Conservation (phyloP, 768 basidiomycete species). For the Tulasnella sp. region DNA sequence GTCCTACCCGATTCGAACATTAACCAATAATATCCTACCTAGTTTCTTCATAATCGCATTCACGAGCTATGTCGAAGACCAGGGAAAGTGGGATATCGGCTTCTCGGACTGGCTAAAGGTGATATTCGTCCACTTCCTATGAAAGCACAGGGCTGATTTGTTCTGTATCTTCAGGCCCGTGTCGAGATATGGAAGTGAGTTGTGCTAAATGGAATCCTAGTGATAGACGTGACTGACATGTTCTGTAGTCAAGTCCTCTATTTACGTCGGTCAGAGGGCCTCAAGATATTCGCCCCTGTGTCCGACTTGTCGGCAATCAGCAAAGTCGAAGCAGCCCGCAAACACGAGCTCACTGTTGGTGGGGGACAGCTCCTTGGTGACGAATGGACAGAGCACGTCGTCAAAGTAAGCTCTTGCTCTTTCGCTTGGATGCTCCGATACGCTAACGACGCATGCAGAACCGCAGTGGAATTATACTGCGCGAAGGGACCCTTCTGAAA, state of each 20-base stretch:
- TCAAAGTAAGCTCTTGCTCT: slow-evolving; percentile 36
- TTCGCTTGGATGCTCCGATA: background rate
- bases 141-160: background rate
- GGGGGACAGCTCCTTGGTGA: slow-evolving; percentile 85
- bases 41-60: slow-evolving; percentile 95
- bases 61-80: slow-evolving; percentile 67
- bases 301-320: slow-evolving; percentile 72
- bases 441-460: slow-evolving; percentile 36
- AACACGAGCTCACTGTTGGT: slow-evolving; percentile 57
- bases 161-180: slow-evolving; percentile 36
- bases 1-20: background rate
- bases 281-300: slow-evolving; percentile 86
- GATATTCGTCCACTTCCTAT: slow-evolving; percentile 15
- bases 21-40: background rate
- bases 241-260: slow-evolving; percentile 65
- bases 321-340: slow-evolving; percentile 52
- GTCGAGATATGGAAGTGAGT: slow-evolving; percentile 90
- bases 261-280: slow-evolving; percentile 64
- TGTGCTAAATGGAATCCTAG: background rate
- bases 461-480: slow-evolving; percentile 84
- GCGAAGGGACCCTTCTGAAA: slow-evolving; percentile 80
- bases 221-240: background rate
- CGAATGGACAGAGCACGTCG: slow-evolving; percentile 90
- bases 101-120: slow-evolving; percentile 88
- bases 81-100: slow-evolving; percentile 45